Conservation (phyloP, 2,329 filamentous ascomycete genomes). For the Penicillium sclerotiorum region DNA sequence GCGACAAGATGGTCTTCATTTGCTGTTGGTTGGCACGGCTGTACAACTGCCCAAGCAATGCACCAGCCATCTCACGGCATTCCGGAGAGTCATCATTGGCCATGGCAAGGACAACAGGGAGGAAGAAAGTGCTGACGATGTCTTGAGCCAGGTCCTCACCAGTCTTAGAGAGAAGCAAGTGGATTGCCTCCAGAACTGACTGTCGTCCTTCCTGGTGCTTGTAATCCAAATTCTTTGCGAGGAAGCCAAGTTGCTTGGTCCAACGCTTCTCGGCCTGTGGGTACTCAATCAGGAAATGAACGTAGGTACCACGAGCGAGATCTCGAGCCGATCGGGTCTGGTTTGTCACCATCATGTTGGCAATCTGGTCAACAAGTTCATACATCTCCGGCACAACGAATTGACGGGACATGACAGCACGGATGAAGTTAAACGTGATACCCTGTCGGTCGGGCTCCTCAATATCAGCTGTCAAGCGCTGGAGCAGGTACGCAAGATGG, state of each 20-base stretch:
- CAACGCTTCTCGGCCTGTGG: constrained; percentile 88
- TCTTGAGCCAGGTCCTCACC: constrained; percentile 81
- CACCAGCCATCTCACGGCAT: constrained; percentile 79
- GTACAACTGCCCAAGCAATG: constrained; percentile 80
- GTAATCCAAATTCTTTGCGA: constrained; percentile 89
- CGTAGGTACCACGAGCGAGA: constrained; percentile 83
- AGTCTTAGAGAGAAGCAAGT: constrained; percentile 83
- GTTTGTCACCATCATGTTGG: constrained; percentile 93
- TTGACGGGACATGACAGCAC: constrained; percentile 81
- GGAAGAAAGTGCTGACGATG: constrained; percentile 77
- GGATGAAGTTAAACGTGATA: constrained; percentile 90
- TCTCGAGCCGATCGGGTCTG: constrained; percentile 87
- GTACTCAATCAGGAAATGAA: constrained; percentile 93
- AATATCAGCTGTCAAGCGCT: constrained; percentile 81
- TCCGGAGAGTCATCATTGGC: constrained; percentile 86
- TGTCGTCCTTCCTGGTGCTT: constrained; percentile 84
- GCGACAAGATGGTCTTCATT: constrained; percentile 67
- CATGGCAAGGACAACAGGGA: constrained; percentile 81
- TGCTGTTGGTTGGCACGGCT: constrained; percentile 73
- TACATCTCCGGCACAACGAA: constrained; percentile 87
- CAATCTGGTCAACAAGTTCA: constrained; percentile 85
- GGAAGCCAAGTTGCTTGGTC: constrained; percentile 84
- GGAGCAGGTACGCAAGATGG: constrained; percentile 79
- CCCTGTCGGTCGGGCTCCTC: constrained; percentile 92
- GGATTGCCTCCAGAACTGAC: constrained; percentile 89